These are phyloP conservation scores for Panellus pusillus DNA, from an alignment of 768 basidiomycete genomes.

Conservation along the genomic window DNA sequence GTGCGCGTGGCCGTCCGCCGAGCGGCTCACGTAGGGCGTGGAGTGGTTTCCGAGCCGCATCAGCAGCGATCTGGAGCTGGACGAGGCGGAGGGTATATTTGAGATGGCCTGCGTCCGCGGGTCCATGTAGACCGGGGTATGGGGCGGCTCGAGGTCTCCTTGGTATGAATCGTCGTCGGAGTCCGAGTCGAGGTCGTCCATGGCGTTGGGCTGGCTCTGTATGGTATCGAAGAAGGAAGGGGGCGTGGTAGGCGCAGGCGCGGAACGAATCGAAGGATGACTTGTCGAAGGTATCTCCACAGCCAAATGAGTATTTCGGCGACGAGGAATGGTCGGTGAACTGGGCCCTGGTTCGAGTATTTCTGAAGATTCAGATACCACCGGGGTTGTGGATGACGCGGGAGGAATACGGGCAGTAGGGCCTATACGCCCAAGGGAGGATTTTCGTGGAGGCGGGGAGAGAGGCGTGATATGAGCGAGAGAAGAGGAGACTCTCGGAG, in stretches of 20 bases:
- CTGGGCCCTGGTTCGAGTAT: constrained; percentile 45
- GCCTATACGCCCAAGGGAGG: constrained; percentile 26
- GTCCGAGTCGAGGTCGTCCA: constrained; percentile 72
- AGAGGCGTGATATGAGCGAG: constrained; percentile 50
- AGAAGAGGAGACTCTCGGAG: constrained; percentile 63
- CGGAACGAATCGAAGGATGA: constrained; percentile 52
- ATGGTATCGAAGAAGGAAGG: constrained; percentile 77
- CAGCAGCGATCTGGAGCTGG: constrained; percentile 41
- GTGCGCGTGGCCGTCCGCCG: constrained; percentile 38
- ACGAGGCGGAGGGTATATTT: constrained; percentile 28
- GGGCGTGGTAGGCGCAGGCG: constrained; percentile 64
- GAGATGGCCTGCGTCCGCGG: constrained; percentile 40
- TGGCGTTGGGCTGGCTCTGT: constrained; percentile 65
- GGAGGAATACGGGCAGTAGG: background rate
- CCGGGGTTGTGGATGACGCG: background rate
- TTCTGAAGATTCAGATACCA: constrained; percentile 18
- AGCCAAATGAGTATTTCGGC: constrained; percentile 32
- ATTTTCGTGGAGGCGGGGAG: constrained; percentile 53
- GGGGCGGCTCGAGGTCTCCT: constrained; percentile 35
- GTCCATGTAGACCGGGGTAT: constrained; percentile 31
- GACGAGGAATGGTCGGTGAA: constrained; percentile 43
- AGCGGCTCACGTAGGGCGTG: constrained; percentile 58
- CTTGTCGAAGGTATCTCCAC: constrained; percentile 48
- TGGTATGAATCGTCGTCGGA: constrained; percentile 46
- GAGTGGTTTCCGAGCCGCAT: constrained; percentile 72